Base-by-base conservation (phyloP, 2,329 filamentous ascomycete genomes). In the Phaeosphaeriaceae sp. region DNA sequence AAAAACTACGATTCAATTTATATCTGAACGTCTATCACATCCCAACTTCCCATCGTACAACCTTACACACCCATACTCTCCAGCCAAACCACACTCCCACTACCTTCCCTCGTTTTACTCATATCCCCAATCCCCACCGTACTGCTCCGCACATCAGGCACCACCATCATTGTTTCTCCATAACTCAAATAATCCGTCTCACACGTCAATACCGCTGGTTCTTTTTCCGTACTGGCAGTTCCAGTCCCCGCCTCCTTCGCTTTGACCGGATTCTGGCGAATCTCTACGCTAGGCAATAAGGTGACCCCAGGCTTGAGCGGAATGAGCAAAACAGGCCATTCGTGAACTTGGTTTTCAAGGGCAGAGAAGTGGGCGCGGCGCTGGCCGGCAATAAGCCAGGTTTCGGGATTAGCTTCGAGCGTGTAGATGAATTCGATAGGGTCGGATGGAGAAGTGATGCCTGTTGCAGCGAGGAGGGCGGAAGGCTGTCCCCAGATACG, bases 321-420 rank as follows among this genome's bases (percentile, higher is more conserved):
- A 11, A 97, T 85, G 8, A 97, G 77, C 44, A 95, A 78, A 6
- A 97, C 74, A 0, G 86, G 83, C 55, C 96, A 86, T 4, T 71
- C 74, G 20, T 63, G 69, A 3, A 66, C 65, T 48, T 83, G 78
- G 36, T 75, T 76, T 55, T 83, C 73, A 4, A 45, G 56, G 3
- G 73, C 84, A 6, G 81, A 81, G 64, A 96, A 95, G 65, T 90
- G 89, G 0, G 88, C 89, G 56, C 90, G 88, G 40, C 89, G 83
- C 35, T 88, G 85, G 0, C 92, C 93, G 17, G 91, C 92, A 3
- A 97, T 77, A 1, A 97, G 83, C 93, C 93, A 97, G 0, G 84
- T 81, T 32, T 93, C 91, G 2, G 83, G 76, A 13, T 86, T 84
- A 1, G 87, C 87, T 12, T 85, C 84, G 17, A 97, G 80, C 60